Base-by-base conservation (phyloP, 2,329 filamentous ascomycete species). In the Calonectria multiphialidica region DNA sequence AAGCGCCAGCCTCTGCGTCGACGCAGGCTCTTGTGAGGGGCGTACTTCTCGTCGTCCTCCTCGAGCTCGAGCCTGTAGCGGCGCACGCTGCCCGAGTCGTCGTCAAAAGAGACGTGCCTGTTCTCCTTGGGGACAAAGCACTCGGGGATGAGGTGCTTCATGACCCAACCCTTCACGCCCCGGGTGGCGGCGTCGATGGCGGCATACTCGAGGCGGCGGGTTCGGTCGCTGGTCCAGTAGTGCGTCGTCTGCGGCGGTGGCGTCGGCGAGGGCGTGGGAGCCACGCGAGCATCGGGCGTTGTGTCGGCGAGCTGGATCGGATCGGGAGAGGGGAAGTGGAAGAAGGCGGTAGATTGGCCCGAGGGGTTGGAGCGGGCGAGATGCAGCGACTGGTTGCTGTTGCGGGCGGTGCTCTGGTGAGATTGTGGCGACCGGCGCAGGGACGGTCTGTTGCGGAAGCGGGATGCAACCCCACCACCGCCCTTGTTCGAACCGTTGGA, bases 181-280 rank as follows among this genome's bases (percentile, higher is more conserved):
- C 86, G 86, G 42, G 87, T 88, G 2, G 91, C 90, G 0, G 90
- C 90, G 62, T 93, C 91, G 47, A 93, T 93, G 68, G 91, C 91
- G 0, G 90, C 91, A 76, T 93, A 93, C 83, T 93, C 91, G 4
- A 92, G 85, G 13, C 90, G 86, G 4, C 91, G 87, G 0, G 91
- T 92, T 66, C 86, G 86, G 78, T 92, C 90, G 77, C 90, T 92
- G 1, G 90, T 93, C 91, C 91, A 93, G 82, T 93, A 93, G 78
- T 92, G 90, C 1, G 89, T 90, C 3, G 91, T 92, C 75, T 88
- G 87, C 5, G 89, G 90, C 1, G 89, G 90, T 2, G 86, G 84
- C 3, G 85, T 82, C 40, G 84, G 83, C 2, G 81, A 70, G 1
- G 79, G 74, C 47, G 71, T 75, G 23, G 72, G 75, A 25, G 75